A percentile compares a stretch with the other conserved stretches of the same genome.
Evolutionary conservation across 192 early-diverging fungal species (phyloP).

Genomic region (Kickxella alabastrina): DNA sequence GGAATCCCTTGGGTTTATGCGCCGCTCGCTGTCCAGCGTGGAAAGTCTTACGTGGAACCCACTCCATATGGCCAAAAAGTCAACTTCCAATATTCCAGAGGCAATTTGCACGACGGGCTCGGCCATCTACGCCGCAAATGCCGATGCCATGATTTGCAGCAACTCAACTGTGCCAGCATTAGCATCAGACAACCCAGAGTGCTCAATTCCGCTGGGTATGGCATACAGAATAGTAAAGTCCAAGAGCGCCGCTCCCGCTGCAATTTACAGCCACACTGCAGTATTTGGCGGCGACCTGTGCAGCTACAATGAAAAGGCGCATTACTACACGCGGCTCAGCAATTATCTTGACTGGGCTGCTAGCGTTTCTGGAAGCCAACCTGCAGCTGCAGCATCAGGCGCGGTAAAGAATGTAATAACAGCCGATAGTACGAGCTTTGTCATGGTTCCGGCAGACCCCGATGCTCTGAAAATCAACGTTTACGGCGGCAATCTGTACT

Average conservation of each 20-base stretch:
- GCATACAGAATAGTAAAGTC: conserved; percentile 19
- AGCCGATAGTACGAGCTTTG: conserved; percentile 1
- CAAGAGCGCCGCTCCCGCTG: conserved; percentile 13
- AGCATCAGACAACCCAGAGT: conserved; percentile 3
- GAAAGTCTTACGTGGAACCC: too few species aligned
- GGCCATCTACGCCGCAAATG: conserved; percentile 30
- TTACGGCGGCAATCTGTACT: conserved; percentile 33
- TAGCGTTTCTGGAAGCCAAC: background rate
- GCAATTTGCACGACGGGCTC: conserved; percentile 16
- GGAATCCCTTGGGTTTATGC: too few species aligned
- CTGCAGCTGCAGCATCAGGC: background rate
- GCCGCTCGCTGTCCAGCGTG: conserved; percentile 2
- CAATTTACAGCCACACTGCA: conserved; percentile 38
- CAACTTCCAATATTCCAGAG: too few species aligned
- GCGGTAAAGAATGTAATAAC: background rate
- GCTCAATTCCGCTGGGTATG: conserved; percentile 26
- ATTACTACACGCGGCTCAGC: conserved; percentile 25
- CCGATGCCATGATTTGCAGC: conserved; percentile 25
- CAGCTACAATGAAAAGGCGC: conserved; percentile 14
- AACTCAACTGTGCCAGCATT: conserved; percentile 2
- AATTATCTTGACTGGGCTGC: conserved; percentile 41
- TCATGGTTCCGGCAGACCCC: conserved; percentile 10
- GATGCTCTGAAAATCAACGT: conserved; percentile 8
- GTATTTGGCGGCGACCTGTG: conserved; percentile 35
- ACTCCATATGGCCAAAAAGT: too few species aligned